Evolutionary conservation across 2,329 filamentous ascomycete species (phyloP).

Genomic region (Fusarium sp.): DNA sequence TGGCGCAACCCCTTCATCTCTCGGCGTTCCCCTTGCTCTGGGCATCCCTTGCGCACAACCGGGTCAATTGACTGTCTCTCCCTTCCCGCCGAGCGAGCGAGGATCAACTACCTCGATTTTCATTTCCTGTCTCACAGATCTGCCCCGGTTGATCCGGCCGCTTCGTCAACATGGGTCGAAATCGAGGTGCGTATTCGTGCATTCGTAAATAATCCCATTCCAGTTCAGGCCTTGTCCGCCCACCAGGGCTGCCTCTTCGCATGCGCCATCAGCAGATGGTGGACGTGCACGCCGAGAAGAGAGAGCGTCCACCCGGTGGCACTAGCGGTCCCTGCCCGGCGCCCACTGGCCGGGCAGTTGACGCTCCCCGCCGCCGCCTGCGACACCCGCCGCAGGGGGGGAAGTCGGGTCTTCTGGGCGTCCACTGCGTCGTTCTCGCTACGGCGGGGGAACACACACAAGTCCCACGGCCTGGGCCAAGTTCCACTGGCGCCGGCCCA

Average conservation of each 20-base stretch:
- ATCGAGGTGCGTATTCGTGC: conserved; percentile 59
- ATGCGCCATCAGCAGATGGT: conserved; percentile 17
- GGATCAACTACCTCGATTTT: neutral
- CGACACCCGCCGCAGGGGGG: conserved; percentile 28
- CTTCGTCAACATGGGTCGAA: conserved; percentile 58
- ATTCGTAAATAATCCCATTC: conserved; percentile 35
- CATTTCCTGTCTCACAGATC: conserved; percentile 38
- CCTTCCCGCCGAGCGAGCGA: conserved; percentile 11
- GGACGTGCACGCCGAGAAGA: conserved; percentile 20
- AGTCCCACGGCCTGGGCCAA: conserved; percentile 18
- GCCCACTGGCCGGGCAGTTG: conserved; percentile 12
- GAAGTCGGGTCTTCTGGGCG: conserved; percentile 6
- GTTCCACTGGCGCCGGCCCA: conserved; percentile 25
- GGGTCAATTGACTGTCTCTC: conserved; percentile 9
- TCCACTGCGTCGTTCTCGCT: conserved; percentile 22
- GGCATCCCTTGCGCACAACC: conserved; percentile 32
- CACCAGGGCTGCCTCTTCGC: conserved; percentile 3
- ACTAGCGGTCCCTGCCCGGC: conserved; percentile 22
- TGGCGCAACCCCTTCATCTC: conserved; percentile 33
- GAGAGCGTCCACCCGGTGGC: neutral
- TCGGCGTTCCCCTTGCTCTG: conserved; percentile 16
- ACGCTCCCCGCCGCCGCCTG: conserved; percentile 15
- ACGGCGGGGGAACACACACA: conserved; percentile 20
- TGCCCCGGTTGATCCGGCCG: conserved; percentile 28
- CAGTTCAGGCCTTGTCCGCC: conserved; percentile 24